A percentile compares a stretch with the other conserved stretches of the same genome.
Conservation (phyloP, 306 rosid species). For the Calophaca sinica region DNA sequence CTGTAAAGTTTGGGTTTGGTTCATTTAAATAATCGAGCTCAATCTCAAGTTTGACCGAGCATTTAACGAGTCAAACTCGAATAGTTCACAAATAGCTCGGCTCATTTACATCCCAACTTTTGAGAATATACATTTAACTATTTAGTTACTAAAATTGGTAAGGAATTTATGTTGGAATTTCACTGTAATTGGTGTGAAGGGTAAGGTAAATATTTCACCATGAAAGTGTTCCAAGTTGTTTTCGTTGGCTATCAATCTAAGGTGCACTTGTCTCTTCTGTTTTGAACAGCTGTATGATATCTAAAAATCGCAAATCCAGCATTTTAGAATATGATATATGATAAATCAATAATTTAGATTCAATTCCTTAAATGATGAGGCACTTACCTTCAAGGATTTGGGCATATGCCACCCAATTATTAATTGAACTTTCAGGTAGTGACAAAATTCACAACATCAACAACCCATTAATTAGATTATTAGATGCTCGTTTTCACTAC, state of each 20-base stretch:
- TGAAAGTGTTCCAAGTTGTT: too few species aligned
- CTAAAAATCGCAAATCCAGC: constrained; percentile 21
- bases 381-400: background rate
- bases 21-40: too few species aligned
- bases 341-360: constrained; percentile 37
- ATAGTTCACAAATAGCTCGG: too few species aligned
- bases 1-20: too few species aligned
- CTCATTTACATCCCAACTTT: too few species aligned
- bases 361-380: constrained; percentile 17
- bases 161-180: too few species aligned
- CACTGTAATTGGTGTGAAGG: too few species aligned
- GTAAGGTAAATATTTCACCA: too few species aligned
- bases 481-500: background rate
- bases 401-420: constrained; percentile 41
- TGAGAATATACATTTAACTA: too few species aligned
- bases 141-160: too few species aligned
- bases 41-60: too few species aligned
- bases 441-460: constrained; percentile 41
- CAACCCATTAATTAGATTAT: constrained; percentile 9
- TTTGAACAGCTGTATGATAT: constrained; percentile 12
- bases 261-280: constrained; percentile 29
- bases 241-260: background rate
- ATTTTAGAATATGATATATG: constrained; percentile 10
- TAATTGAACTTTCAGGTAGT: constrained; percentile 6
- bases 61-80: too few species aligned